Evolutionary conservation across 257 asterid species (phyloP).

Genomic region (Fraxinus anomala): DNA sequence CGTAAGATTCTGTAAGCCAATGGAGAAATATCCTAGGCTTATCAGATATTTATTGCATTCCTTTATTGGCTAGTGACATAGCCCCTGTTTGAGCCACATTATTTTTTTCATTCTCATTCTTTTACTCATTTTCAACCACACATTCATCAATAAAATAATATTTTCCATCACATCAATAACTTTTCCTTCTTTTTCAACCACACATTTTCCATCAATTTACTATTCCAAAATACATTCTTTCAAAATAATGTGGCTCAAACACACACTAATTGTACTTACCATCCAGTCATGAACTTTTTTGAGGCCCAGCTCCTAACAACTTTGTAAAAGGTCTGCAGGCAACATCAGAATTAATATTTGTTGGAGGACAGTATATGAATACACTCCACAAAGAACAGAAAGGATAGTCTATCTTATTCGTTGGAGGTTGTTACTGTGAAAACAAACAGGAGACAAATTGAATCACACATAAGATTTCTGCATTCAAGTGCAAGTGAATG

Average conservation of each 20-base stretch:
- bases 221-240: too few relatives aligned
- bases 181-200: too few relatives aligned
- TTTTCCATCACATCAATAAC: too few relatives aligned
- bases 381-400: background rate
- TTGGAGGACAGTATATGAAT: background rate
- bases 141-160: too few relatives aligned
- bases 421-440: background rate
- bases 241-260: too few relatives aligned
- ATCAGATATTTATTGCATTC: background rate
- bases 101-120: too few relatives aligned
- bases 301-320: slow-evolving; percentile 22
- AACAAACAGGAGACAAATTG: background rate
- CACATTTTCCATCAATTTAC: too few relatives aligned
- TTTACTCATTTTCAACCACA: too few relatives aligned
- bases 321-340: slow-evolving; percentile 20
- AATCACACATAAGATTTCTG: background rate
- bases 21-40: background rate
- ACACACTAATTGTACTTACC: slow-evolving; percentile 1
- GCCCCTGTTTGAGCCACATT: too few relatives aligned
- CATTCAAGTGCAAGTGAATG: background rate
- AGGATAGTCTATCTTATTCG: background rate
- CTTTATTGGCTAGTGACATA: background rate
- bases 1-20: background rate
- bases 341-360: background rate
- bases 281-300: slow-evolving; percentile 20